Evolutionary conservation across 305 asterid species (phyloP), one percentile per base, ranked within the genome.

Genomic region (Rubia peregrina): DNA sequence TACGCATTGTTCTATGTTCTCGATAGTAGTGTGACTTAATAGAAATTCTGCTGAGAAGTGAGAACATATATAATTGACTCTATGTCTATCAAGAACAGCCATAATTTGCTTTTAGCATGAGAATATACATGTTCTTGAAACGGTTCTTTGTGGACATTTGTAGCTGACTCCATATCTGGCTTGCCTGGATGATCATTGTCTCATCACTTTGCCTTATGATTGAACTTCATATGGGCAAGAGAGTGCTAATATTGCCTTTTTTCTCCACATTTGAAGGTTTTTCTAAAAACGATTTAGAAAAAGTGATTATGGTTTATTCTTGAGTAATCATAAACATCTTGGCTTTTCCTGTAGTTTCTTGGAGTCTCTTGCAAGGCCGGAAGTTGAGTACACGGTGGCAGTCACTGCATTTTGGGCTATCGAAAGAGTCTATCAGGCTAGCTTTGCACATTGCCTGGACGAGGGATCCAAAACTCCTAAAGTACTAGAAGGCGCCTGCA

Each of bases 371-470:
- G 80, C 44, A 75, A 75, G 86, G 70, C 73, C 87, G 38, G 90
- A 87, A 13, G 91, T 87, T 66, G 95, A 85, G 40, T 88, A 87
- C 83, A 76, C 89, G 0, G 73, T 80, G 73, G 90, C 92, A 69
- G 63, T 88, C 68, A 80, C 89, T 22, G 89, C 91, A 42, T 87
- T 92, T 73, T 92, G 96, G 96, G 92, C 85, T 0, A 85, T 92
- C 53, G 96, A 90, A 82, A 78, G 84, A 21, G 95, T 90, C 67
- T 92, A 92, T 74, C 96, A 87, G 61, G 89, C 87, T 48, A 90
- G 97, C 84, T 92, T 85, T 78, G 96, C 96, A 7, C 90, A 92
- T 69, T 92, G 95, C 81, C 67, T 90, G 69, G 86, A 88, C 72
- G 85, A 86, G 3, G 90, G 77, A 42, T 80, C 85, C 26, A 81